Conservation (phyloP, 352 stramenopile species). For the Globisporangium echinulatum region DNA sequence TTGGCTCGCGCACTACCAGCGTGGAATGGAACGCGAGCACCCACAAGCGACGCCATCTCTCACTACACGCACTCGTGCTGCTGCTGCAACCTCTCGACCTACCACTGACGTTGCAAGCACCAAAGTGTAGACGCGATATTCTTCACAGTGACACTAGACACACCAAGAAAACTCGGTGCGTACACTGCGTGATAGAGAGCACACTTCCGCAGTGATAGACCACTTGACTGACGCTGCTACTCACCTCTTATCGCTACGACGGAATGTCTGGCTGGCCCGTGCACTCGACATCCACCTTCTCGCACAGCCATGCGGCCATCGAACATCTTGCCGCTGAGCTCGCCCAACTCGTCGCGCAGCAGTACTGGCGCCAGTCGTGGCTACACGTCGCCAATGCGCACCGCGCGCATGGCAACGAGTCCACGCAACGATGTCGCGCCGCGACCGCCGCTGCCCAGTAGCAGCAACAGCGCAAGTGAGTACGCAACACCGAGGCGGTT, state of each 20-base stretch:
- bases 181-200: too few species aligned
- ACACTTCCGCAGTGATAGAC: too few species aligned
- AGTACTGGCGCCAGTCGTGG: neutral
- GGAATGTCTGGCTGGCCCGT: neutral
- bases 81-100: too few species aligned
- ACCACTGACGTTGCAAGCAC: too few species aligned
- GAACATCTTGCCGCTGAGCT: slow-evolving; percentile 4
- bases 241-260: neutral
- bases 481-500: slow-evolving; percentile 14
- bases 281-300: neutral
- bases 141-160: too few species aligned
- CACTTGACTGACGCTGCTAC: too few species aligned
- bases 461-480: slow-evolving; percentile 1
- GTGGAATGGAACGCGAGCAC: too few species aligned
- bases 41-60: too few species aligned
- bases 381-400: slow-evolving; percentile 7
- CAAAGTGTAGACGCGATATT: too few species aligned
- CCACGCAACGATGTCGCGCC: slow-evolving; percentile 22
- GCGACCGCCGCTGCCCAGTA: slow-evolving; percentile 7
- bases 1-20: too few species aligned
- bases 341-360: slow-evolving; percentile 1
- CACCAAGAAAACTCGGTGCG: too few species aligned
- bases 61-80: too few species aligned
- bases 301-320: slow-evolving; percentile 6
- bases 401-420: slow-evolving; percentile 13